A percentile compares a stretch with the other conserved stretches of the same genome.
Evolutionary conservation across 106 monocot genomes (phyloP).

Genomic region (Chionographis japonica): DNA sequence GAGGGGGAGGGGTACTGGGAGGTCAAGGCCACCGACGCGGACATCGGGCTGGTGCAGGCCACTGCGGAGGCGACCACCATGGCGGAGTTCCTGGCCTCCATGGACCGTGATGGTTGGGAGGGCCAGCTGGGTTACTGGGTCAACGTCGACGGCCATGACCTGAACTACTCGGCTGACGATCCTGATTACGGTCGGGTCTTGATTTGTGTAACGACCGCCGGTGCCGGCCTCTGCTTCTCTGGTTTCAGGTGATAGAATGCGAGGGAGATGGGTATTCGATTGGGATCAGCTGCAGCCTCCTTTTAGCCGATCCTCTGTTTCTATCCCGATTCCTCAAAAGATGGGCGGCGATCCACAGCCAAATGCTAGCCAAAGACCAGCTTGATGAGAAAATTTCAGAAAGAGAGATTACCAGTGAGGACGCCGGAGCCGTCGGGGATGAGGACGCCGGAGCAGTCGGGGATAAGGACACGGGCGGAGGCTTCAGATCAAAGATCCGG

Average conservation of each 20-base stretch:
- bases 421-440: too few relatives aligned
- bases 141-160: constrained; percentile 34
- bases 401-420: too few relatives aligned
- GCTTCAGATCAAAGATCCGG: too few relatives aligned
- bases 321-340: too few relatives aligned
- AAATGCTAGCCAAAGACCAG: constrained; percentile 12
- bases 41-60: constrained; percentile 63
- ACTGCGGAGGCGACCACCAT: constrained; percentile 32
- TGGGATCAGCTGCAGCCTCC: too few relatives aligned
- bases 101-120: constrained; percentile 32
- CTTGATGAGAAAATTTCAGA: too few relatives aligned
- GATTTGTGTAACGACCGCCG: not conserved
- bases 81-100: constrained; percentile 41
- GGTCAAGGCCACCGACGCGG: constrained; percentile 55
- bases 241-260: constrained; percentile 49
- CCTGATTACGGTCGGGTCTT: too few relatives aligned
- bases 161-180: constrained; percentile 50
- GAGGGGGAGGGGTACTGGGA: constrained; percentile 48
- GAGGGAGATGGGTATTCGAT: too few relatives aligned
- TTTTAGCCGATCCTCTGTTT: too few relatives aligned
- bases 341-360: constrained; percentile 29
- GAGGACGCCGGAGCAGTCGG: too few relatives aligned
- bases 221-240: not conserved
- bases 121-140: constrained; percentile 42
- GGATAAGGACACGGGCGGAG: too few relatives aligned